These are phyloP conservation scores for Epichloe sp. DNA, from an alignment of 2,329 filamentous ascomycete genomes.

Conservation along the genomic window DNA sequence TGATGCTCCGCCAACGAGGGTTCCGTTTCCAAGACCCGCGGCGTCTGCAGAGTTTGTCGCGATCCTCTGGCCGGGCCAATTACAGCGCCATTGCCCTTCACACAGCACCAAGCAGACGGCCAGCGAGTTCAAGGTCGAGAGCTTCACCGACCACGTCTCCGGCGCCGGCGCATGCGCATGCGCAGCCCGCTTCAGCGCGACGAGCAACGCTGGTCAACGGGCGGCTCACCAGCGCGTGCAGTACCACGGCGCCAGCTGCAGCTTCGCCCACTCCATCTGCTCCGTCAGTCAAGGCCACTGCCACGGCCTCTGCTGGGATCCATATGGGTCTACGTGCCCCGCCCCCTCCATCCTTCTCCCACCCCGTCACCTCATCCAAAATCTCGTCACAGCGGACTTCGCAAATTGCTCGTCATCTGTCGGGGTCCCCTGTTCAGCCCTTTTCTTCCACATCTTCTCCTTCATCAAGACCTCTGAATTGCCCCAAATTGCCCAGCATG, in stretches of 20 bases:
- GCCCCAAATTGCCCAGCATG: slow-evolving; percentile 28
- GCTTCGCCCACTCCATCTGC: background rate
- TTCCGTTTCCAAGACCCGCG: slow-evolving; percentile 4
- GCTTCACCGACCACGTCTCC: background rate
- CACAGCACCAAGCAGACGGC: background rate
- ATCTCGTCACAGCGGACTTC: slow-evolving; percentile 38
- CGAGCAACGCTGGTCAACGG: background rate
- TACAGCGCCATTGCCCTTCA: slow-evolving; percentile 1
- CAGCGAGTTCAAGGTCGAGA: background rate
- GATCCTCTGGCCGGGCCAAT: slow-evolving; percentile 6
- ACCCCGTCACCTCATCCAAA: slow-evolving; percentile 19
- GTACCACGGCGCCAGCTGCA: background rate
- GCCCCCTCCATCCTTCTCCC: slow-evolving; percentile 24
- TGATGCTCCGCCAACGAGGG: slow-evolving; percentile 4
- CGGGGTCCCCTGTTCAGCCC: slow-evolving; percentile 13
- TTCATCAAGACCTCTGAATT: slow-evolving; percentile 11
- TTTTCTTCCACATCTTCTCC: slow-evolving; percentile 3
- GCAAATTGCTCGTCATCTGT: slow-evolving; percentile 43
- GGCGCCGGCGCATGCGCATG: background rate
- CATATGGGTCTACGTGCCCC: slow-evolving; percentile 20
- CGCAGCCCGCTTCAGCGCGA: background rate
- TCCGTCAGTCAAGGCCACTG: background rate
- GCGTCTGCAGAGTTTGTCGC: slow-evolving; percentile 5
- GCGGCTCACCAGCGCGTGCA: background rate
- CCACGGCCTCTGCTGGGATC: slow-evolving; percentile 1